phyloP scores from a whole-genome alignment of 176 grass and related monocot species.

The Eleusine indica region DNA sequence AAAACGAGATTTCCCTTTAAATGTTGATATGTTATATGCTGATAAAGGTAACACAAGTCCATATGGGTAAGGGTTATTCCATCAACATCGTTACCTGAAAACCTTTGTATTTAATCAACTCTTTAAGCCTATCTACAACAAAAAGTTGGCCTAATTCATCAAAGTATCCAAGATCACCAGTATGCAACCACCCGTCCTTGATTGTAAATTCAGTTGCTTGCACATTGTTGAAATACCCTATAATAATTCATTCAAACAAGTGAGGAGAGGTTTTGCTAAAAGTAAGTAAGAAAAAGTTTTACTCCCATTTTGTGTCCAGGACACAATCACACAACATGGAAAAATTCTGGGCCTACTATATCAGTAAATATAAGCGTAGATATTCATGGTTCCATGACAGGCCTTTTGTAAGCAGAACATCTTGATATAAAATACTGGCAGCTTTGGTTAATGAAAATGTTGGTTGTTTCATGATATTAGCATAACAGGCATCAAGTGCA shows the following conservation, averaged over 20 bases:
- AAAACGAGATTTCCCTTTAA: neutral
- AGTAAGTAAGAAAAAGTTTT: neutral
- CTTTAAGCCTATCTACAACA: slow-evolving; percentile 97
- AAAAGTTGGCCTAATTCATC: slow-evolving; percentile 70
- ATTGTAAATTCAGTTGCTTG: slow-evolving; percentile 89
- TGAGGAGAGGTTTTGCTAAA: neutral
- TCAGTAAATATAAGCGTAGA: neutral
- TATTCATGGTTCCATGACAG: neutral
- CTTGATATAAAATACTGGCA: neutral
- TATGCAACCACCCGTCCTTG: slow-evolving; percentile 90
- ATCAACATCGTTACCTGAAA: slow-evolving; percentile 60
- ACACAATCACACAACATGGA: neutral
- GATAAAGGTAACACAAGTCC: neutral
- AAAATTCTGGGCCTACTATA: neutral
- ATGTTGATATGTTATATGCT: neutral
- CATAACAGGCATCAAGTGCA: neutral
- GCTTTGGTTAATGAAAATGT: neutral
- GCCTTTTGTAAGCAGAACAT: neutral
- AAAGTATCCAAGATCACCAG: slow-evolving; percentile 92
- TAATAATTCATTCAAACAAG: slow-evolving; percentile 12
- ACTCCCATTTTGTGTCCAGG: neutral
- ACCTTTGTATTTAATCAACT: slow-evolving; percentile 97
- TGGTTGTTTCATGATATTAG: neutral
- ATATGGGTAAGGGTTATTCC: neutral
- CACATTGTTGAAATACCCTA: slow-evolving; percentile 92